These are phyloP conservation scores for Populus hybrid DNA, from an alignment of 441 rosid species.

Conservation along the genomic window DNA sequence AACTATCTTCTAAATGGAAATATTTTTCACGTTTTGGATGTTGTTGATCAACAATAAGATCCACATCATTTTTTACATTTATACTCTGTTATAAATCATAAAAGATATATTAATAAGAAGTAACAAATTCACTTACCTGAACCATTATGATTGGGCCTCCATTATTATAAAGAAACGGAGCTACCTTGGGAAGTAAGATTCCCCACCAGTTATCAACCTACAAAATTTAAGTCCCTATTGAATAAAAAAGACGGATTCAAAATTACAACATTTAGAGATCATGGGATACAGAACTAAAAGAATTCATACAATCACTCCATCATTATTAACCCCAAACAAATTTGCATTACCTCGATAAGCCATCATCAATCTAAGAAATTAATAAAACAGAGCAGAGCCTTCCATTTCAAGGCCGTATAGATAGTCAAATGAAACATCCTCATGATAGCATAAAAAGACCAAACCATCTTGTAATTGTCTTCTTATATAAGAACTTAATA, in stretches of 20 bases:
- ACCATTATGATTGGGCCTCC: conserved; percentile 95
- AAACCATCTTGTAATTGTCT: background rate
- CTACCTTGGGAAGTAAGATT: conserved; percentile 62
- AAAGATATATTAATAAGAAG: background rate
- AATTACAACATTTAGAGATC: background rate
- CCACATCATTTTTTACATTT: background rate
- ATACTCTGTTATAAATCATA: conserved; percentile 4
- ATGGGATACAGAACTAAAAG: background rate
- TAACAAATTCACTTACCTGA: conserved; percentile 51
- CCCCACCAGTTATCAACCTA: conserved; percentile 95
- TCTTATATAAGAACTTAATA: background rate
- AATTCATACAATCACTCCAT: background rate
- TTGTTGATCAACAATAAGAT: background rate
- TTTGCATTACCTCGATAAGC: background rate
- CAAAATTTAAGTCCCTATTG: conserved; percentile 22
- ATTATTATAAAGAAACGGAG: conserved; percentile 66
- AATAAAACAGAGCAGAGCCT: background rate
- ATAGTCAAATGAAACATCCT: background rate
- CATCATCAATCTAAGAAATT: background rate
- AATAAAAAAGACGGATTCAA: background rate
- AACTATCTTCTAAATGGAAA: background rate
- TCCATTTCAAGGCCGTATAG: background rate
- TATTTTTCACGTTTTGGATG: background rate
- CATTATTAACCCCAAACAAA: background rate
- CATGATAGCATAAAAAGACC: background rate